Conservation (phyloP, 169 alveolate species). For the Blepharisma undulans region DNA sequence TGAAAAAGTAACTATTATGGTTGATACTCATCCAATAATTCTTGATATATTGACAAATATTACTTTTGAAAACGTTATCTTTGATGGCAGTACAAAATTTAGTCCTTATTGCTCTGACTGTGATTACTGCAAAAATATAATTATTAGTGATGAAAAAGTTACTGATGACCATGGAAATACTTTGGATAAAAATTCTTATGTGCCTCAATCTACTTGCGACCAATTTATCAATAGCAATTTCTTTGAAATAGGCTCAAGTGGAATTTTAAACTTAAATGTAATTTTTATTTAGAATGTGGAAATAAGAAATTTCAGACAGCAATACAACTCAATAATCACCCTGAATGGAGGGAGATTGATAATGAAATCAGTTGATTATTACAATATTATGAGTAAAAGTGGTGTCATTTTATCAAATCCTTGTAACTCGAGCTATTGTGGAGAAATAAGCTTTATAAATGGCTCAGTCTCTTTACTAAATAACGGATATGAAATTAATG, state of each 20-base stretch:
- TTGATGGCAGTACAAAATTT: not conserved
- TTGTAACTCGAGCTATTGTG: too few species aligned
- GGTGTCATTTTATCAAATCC: not conserved
- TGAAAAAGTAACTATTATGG: too few species aligned
- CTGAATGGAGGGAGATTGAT: not conserved
- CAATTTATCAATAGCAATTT: not conserved
- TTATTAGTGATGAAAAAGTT: not conserved
- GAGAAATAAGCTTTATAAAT: not conserved
- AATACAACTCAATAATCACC: not conserved
- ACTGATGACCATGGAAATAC: not conserved
- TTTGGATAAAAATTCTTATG: not conserved
- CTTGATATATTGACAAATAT: too few species aligned
- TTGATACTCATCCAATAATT: too few species aligned
- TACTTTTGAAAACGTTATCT: not conserved
- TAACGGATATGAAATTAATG: constrained; percentile 15
- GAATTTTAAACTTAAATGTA: not conserved
- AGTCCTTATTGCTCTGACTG: not conserved
- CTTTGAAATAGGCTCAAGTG: not conserved
- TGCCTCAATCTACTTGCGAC: not conserved
- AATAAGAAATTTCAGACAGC: not conserved
- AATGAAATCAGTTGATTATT: not conserved
- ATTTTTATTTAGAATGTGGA: not conserved
- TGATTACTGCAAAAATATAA: not conserved
- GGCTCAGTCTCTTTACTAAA: constrained; percentile 3
- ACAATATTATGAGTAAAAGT: not conserved